These are phyloP conservation scores for Nannochloropsis oceanica DNA, from an alignment of 108 stramenopile species.

Conservation along the genomic window DNA sequence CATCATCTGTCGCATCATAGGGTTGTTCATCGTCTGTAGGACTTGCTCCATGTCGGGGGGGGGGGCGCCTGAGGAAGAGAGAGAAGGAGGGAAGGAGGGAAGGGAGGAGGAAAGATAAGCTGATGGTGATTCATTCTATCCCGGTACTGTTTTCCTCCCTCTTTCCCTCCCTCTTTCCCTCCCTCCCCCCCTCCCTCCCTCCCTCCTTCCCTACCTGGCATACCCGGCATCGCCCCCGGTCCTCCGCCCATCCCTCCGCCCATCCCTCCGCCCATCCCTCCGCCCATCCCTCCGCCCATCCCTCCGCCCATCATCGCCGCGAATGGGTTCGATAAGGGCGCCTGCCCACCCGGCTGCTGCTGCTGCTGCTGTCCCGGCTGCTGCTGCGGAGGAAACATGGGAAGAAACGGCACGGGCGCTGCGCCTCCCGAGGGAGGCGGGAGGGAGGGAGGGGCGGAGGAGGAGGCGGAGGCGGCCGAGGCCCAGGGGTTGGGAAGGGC, in stretches of 20 bases:
- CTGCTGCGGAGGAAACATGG: too few relatives aligned
- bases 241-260: neutral
- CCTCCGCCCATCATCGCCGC: neutral
- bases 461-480: neutral
- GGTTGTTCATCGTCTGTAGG: conserved; percentile 52
- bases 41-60: conserved; percentile 45
- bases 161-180: conserved; percentile 27
- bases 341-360: conserved; percentile 36
- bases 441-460: too few relatives aligned
- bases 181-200: conserved; percentile 29
- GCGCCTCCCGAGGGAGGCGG: too few relatives aligned
- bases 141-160: neutral
- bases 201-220: neutral
- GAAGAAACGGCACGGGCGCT: too few relatives aligned
- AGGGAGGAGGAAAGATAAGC: too few relatives aligned
- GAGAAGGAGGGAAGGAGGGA: neutral
- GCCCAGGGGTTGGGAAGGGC: conserved; percentile 95
- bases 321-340: neutral
- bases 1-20: conserved; percentile 53
- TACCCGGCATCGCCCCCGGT: too few relatives aligned
- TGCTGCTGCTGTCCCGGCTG: neutral
- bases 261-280: neutral
- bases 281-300: neutral
- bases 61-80: too few relatives aligned
- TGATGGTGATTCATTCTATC: too few relatives aligned